A percentile compares a stretch with the other conserved stretches of the same genome.
Evolutionary conservation across 176 grass and related monocot genomes (phyloP).

Genomic region (Cenchrus fungigraminus): DNA sequence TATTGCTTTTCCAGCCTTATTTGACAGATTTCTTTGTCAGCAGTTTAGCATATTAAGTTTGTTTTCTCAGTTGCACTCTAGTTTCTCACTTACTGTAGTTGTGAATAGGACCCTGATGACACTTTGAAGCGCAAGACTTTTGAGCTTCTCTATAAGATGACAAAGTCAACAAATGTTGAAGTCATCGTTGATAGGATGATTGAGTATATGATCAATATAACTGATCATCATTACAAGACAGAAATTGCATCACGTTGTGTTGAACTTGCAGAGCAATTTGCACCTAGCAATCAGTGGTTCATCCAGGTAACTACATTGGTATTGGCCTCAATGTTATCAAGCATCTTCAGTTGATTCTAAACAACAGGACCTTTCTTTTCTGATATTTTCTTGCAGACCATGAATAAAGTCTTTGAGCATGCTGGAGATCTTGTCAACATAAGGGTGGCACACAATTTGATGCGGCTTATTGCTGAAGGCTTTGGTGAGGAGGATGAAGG

Average conservation of each 20-base stretch:
- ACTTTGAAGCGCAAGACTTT: conserved; percentile 99
- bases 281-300: conserved; percentile 99
- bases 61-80: background rate
- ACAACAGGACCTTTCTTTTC: conserved; percentile 15
- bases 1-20: background rate
- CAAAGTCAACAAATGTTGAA: conserved; percentile 99
- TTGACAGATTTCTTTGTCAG: conserved; percentile 27
- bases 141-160: conserved; percentile 99
- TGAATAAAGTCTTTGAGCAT: conserved; percentile 99
- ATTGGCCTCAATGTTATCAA: conserved; percentile 3
- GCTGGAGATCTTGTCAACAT: conserved; percentile 98
- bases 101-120: conserved; percentile 90
- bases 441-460: conserved; percentile 97
- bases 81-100: conserved; percentile 38
- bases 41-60: background rate
- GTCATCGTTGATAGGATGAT: conserved; percentile 99
- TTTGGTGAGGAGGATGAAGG: conserved; percentile 98
- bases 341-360: conserved; percentile 1
- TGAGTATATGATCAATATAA: conserved; percentile 96
- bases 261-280: conserved; percentile 98
- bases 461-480: conserved; percentile 99
- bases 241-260: conserved; percentile 99
- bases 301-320: conserved; percentile 63
- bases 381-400: conserved; percentile 69
- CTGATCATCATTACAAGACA: conserved; percentile 95